Evolutionary conservation across 495 filamentous ascomycete genomes (phyloP).

Genomic region (Neurospora sp.): DNA sequence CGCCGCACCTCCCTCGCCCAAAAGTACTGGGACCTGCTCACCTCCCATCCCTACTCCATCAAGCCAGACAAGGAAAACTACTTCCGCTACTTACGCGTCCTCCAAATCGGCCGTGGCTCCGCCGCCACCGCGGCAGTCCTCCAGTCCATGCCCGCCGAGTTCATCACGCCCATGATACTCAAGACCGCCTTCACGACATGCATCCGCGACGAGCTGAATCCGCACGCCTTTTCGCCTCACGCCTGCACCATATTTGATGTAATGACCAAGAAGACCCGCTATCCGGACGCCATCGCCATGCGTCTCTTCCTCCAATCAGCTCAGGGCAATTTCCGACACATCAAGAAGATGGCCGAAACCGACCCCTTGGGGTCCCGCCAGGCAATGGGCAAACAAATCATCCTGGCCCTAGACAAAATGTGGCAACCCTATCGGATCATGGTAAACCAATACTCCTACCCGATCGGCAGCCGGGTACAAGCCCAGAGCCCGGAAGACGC

Average conservation of each 20-base stretch:
- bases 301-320: slow-evolving; percentile 32
- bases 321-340: slow-evolving; percentile 19
- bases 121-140: slow-evolving; percentile 43
- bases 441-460: slow-evolving; percentile 15
- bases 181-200: slow-evolving; percentile 62
- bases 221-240: slow-evolving; percentile 39
- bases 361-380: slow-evolving; percentile 9
- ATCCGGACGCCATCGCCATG: slow-evolving; percentile 34
- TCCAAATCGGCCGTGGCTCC: slow-evolving; percentile 54
- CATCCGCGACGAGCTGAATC: slow-evolving; percentile 59
- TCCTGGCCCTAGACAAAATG: slow-evolving; percentile 26
- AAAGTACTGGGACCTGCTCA: slow-evolving; percentile 68
- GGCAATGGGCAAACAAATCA: slow-evolving; percentile 24
- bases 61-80: slow-evolving; percentile 61
- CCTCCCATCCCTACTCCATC: slow-evolving; percentile 36
- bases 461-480: background rate
- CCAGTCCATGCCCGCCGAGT: slow-evolving; percentile 32
- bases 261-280: slow-evolving; percentile 36
- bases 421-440: slow-evolving; percentile 26
- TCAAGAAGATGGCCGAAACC: slow-evolving; percentile 3
- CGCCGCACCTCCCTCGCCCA: slow-evolving; percentile 37
- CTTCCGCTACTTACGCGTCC: slow-evolving; percentile 53
- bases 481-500: slow-evolving; percentile 9
- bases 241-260: slow-evolving; percentile 47
- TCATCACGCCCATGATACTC: slow-evolving; percentile 45